Percentiles rank a stretch among this genome's conserved stretches.
These are phyloP conservation scores for Claviceps digitariae DNA, from an alignment of 2,329 filamentous ascomycete species.

Conservation along the genomic window DNA sequence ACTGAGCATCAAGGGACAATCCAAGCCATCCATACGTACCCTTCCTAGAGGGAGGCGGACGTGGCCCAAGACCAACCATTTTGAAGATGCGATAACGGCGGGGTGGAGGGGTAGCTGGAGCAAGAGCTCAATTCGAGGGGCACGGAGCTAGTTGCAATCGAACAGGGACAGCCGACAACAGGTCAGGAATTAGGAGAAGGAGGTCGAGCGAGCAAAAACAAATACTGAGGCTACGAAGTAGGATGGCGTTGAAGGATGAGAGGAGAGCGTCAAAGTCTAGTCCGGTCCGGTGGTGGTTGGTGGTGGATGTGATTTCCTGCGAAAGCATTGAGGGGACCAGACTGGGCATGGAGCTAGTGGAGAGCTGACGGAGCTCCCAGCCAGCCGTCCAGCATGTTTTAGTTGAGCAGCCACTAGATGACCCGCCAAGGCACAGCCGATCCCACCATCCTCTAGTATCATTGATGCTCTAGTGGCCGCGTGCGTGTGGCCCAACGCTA, in stretches of 20 bases:
- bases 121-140: conserved; percentile 4
- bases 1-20: background rate
- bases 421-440: background rate
- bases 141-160: background rate
- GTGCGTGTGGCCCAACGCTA: background rate
- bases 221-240: too few species aligned
- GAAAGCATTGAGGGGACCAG: background rate
- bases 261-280: background rate
- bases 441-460: background rate
- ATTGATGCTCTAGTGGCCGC: background rate
- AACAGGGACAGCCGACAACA: background rate
- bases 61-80: conserved; percentile 39
- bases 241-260: background rate
- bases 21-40: conserved; percentile 39
- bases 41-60: conserved; percentile 43
- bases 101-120: conserved; percentile 23
- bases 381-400: background rate
- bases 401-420: background rate
- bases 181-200: background rate
- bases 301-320: background rate
- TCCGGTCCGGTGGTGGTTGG: background rate
- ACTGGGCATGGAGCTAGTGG: too few species aligned
- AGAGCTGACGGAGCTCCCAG: background rate
- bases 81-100: conserved; percentile 19
- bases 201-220: background rate